Base-by-base conservation (phyloP, 441 rosid species). In the Macaranga tanarius region DNA sequence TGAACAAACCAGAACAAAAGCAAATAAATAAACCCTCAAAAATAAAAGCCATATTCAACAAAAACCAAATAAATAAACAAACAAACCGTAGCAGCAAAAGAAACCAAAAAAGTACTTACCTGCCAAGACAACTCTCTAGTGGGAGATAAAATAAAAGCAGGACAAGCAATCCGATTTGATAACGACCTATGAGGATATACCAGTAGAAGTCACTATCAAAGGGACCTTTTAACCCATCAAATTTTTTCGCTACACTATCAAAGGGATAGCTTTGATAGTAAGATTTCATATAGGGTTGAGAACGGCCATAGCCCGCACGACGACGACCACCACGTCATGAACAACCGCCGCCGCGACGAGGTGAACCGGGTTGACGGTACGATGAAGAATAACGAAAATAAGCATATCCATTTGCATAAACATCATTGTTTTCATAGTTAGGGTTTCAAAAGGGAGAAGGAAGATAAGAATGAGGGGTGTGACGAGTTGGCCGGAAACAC, bases 61-160 rank as follows among this genome's bases (percentile, higher is more conserved):
- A 3, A 3, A 52, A 5, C 9, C 2, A 9, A 52, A 52, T 4
- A 17, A 20, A n/a, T n/a, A n/a, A n/a, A n/a, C 5, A 6, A 17
- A 9, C 5, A 0, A 15, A 48, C 16, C 4, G 7, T 9, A 45
- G 15, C 4, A 34, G 6, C 0, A 3, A 34, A 34, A 34, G 6
- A 34, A 34, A n/a, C n/a, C 38, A 0, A 34, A 34, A 34, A 34
- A 34, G 38, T 34, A 16, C 73, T 52, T n/a, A 84, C 90, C 85
- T 87, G 88, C 73, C 86, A 76, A 28, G 90, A 80, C 71, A 85
- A 69, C 87, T 87, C 88, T 70, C 90, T 82, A 11, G 88, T 87
- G 13, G 87, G 90, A 23, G 90, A 79, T 28, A 85, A 34, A 19
- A 87, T 83, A 16, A 87, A 87, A 13, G 85, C 87, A 23, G 88